Percentiles rank a stretch among this genome's conserved stretches.
phyloP scores from a whole-genome alignment of 371 early-diverging fungal genomes.

The Circinella umbellata region DNA sequence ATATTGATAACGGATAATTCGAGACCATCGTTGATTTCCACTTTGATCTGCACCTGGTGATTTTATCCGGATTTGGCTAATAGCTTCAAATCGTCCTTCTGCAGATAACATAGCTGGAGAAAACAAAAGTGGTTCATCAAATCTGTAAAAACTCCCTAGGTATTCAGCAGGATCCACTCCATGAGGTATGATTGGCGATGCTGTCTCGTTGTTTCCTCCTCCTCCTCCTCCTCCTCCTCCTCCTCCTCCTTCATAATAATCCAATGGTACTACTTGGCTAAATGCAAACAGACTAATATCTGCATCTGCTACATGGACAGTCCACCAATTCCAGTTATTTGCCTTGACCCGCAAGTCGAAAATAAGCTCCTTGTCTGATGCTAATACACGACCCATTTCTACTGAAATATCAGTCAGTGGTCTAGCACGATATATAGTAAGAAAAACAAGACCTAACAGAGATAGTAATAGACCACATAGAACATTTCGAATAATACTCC shows the following conservation, averaged over 20 bases:
- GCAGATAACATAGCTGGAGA: slow-evolving; percentile 33
- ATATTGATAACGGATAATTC: slow-evolving; percentile 64
- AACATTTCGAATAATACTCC: slow-evolving; percentile 20
- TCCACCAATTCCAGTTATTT: slow-evolving; percentile 63
- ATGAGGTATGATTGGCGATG: background rate
- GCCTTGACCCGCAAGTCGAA: slow-evolving; percentile 66
- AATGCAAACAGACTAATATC: slow-evolving; percentile 72
- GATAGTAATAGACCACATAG: slow-evolving; percentile 19
- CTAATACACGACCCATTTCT: slow-evolving; percentile 62
- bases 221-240: background rate
- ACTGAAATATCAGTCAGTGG: slow-evolving; percentile 55
- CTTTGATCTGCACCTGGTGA: slow-evolving; percentile 65
- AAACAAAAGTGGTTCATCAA: slow-evolving; percentile 64
- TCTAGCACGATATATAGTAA: slow-evolving; percentile 30
- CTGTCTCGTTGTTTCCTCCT: slow-evolving; percentile 5
- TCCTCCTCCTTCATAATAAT: background rate
- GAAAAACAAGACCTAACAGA: slow-evolving; percentile 5
- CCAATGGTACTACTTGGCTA: slow-evolving; percentile 45
- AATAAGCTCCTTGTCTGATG: slow-evolving; percentile 71
- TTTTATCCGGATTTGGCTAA: slow-evolving; percentile 66
- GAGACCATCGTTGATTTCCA: slow-evolving; percentile 57
- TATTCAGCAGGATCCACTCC: slow-evolving; percentile 60
- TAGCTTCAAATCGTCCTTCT: slow-evolving; percentile 30
- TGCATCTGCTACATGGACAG: slow-evolving; percentile 56
- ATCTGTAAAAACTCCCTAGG: slow-evolving; percentile 58